Conservation (phyloP, 2,329 filamentous ascomycete species). For the Sarocladiaceae sp. region DNA sequence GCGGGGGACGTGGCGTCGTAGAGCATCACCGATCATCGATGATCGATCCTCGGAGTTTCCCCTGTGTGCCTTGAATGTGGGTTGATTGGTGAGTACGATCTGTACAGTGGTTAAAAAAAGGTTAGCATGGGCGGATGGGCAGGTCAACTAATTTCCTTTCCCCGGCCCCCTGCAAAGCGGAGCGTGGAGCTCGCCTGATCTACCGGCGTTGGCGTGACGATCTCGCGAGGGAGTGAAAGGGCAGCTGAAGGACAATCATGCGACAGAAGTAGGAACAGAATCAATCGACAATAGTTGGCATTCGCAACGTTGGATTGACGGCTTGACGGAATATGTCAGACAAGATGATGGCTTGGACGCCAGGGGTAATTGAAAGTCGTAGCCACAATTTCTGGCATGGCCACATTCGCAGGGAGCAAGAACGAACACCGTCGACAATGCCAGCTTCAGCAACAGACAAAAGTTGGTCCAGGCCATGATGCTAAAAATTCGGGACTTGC, state of each 20-base stretch:
- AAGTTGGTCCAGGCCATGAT: too few species aligned
- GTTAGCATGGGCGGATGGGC: not conserved
- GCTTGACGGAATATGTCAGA: not conserved
- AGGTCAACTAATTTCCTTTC: constrained; percentile 6
- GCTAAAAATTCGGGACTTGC: constrained; percentile 6
- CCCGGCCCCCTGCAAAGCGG: not conserved
- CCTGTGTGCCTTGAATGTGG: not conserved
- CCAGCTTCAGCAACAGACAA: not conserved
- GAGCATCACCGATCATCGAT: constrained; percentile 9
- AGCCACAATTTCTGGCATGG: too few species aligned
- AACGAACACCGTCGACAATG: too few species aligned
- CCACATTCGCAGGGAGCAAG: too few species aligned
- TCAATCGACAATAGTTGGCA: not conserved
- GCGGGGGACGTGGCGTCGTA: constrained; percentile 1
- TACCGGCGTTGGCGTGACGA: constrained; percentile 8
- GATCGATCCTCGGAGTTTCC: not conserved
- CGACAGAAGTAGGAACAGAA: not conserved
- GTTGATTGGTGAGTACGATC: not conserved
- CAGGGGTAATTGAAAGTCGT: too few species aligned
- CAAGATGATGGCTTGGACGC: not conserved
- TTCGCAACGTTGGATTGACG: not conserved
- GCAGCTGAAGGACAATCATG: not conserved
- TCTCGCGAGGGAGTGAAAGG: not conserved
- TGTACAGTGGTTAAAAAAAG: not conserved
- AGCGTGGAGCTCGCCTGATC: constrained; percentile 6